Evolutionary conservation across 495 filamentous ascomycete genomes (phyloP).

Genomic region (Talaromyces nanjingensis): DNA sequence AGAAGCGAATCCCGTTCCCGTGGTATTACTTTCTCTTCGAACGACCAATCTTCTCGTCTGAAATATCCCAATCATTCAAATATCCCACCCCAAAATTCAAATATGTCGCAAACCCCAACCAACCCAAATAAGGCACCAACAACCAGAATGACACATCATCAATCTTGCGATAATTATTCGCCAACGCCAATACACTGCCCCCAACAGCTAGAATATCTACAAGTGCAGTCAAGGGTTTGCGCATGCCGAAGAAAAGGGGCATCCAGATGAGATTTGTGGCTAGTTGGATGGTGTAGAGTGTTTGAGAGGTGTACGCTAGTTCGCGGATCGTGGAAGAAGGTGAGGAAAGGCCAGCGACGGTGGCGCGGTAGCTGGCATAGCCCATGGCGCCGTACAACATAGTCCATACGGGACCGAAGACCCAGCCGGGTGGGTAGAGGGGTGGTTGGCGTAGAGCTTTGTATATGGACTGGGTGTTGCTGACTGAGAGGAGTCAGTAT

Average conservation of each 20-base stretch:
- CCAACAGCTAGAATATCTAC: constrained; percentile 67
- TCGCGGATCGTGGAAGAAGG: constrained; percentile 23
- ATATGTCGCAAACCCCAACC: constrained; percentile 82
- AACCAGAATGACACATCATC: constrained; percentile 66
- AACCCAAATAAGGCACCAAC: constrained; percentile 70
- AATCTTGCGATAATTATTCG: constrained; percentile 65
- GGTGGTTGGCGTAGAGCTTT: constrained; percentile 69
- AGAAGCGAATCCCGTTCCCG: too few species aligned
- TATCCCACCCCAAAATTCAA: constrained; percentile 63
- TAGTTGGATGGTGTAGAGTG: constrained; percentile 78
- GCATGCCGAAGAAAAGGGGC: constrained; percentile 80
- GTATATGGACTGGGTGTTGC: constrained; percentile 56
- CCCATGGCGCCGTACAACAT: constrained; percentile 83
- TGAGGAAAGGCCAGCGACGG: constrained; percentile 49
- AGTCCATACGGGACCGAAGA: constrained; percentile 86
- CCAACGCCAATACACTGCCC: constrained; percentile 60
- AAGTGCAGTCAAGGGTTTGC: constrained; percentile 64
- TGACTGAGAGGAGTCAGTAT: constrained; percentile 29
- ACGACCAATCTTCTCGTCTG: constrained; percentile 35
- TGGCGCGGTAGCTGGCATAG: constrained; percentile 71
- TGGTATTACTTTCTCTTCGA: constrained; percentile 22
- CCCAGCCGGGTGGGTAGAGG: constrained; percentile 64
- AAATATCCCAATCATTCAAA: constrained; percentile 62
- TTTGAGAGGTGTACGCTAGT: constrained; percentile 28
- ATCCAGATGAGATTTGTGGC: constrained; percentile 83